A percentile compares a stretch with the other conserved stretches of the same genome.
Conservation (phyloP, 768 basidiomycete genomes). For the Russula dissimulans region DNA sequence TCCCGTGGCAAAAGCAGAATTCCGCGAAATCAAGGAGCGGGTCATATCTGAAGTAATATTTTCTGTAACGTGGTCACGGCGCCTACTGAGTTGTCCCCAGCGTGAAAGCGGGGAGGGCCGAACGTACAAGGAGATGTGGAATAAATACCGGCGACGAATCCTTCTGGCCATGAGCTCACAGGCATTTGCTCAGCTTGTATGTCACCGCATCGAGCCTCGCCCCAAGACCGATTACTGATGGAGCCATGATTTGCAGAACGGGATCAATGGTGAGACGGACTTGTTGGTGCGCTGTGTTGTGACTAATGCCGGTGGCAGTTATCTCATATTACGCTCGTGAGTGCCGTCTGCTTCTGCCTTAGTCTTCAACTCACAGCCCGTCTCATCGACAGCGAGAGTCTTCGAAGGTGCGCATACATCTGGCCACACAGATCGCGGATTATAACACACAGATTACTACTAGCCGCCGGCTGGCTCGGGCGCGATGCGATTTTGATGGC, state of each 20-base stretch:
- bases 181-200: slow-evolving; percentile 86
- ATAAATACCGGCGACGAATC: slow-evolving; percentile 75
- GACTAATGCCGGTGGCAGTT: slow-evolving; percentile 36
- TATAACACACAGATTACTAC: slow-evolving; percentile 10
- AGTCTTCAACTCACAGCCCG: slow-evolving; percentile 5
- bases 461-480: slow-evolving; percentile 94
- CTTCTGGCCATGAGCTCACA: slow-evolving; percentile 93
- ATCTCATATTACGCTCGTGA: slow-evolving; percentile 92
- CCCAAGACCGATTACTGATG: neutral
- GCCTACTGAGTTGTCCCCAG: slow-evolving; percentile 30
- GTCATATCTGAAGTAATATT: slow-evolving; percentile 55
- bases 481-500: slow-evolving; percentile 93
- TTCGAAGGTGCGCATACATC: slow-evolving; percentile 62
- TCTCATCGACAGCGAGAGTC: slow-evolving; percentile 52
- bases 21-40: slow-evolving; percentile 78
- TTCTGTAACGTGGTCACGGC: neutral
- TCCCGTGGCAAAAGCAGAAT: slow-evolving; percentile 68
- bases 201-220: slow-evolving; percentile 25
- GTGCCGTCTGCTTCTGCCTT: slow-evolving; percentile 23
- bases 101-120: slow-evolving; percentile 67
- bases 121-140: slow-evolving; percentile 79
- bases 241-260: slow-evolving; percentile 48
- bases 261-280: slow-evolving; percentile 71
- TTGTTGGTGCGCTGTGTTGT: neutral
- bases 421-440: neutral